phyloP scores from a whole-genome alignment of 257 asterid species.

The Solanum etuberosum region DNA sequence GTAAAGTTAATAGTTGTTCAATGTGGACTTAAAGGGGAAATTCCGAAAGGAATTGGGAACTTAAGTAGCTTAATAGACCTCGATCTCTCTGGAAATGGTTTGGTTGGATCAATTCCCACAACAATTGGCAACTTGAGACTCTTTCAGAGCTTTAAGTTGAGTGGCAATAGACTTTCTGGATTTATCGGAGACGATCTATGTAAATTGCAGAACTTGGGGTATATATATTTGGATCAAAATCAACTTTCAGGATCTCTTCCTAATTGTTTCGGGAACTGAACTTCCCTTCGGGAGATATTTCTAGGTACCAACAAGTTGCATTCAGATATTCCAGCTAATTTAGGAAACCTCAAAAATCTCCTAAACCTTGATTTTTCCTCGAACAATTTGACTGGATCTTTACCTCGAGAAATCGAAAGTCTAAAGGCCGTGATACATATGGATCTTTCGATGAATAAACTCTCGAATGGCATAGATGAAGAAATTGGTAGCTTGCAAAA shows the following conservation, averaged over 20 bases:
- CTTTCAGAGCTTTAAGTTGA: not conserved
- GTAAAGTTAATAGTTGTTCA: too few species aligned
- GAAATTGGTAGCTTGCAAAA: not conserved
- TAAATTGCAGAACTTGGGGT: not conserved
- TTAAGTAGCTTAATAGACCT: too few species aligned
- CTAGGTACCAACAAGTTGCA: not conserved
- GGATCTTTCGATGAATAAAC: not conserved
- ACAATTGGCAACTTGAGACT: too few species aligned
- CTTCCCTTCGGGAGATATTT: not conserved
- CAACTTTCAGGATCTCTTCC: not conserved
- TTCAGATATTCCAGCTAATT: not conserved
- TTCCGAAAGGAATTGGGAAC: too few species aligned
- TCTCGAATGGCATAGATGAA: not conserved
- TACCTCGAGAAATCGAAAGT: not conserved
- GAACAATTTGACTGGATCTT: not conserved
- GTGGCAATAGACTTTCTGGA: not conserved
- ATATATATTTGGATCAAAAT: too few species aligned
- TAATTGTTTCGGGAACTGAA: not conserved
- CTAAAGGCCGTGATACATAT: not conserved
- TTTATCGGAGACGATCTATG: not conserved
- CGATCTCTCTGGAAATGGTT: too few species aligned
- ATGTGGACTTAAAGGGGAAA: too few species aligned
- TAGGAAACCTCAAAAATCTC: not conserved
- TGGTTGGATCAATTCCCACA: too few species aligned
- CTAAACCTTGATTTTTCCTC: not conserved